phyloP scores from a whole-genome alignment of 2,329 filamentous ascomycete species.

The Cordyceps javanica region DNA sequence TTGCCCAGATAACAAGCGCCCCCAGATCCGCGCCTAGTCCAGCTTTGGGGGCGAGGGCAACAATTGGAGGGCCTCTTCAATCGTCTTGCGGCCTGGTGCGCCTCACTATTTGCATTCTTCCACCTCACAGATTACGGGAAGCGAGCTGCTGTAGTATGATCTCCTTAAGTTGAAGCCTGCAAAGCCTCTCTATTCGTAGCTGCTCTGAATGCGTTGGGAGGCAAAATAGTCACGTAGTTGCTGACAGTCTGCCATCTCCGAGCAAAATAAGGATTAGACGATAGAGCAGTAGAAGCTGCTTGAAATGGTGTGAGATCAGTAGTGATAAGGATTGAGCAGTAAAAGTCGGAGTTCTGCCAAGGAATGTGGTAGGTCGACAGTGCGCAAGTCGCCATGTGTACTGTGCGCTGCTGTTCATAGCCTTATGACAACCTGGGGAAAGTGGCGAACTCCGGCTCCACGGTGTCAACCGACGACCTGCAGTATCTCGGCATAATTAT shows the following conservation, averaged over 20 bases:
- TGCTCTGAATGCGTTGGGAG: too few relatives aligned
- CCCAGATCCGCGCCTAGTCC: neutral
- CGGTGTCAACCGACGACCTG: neutral
- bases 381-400: neutral
- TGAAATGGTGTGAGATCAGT: too few relatives aligned
- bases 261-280: too few relatives aligned
- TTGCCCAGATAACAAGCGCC: too few relatives aligned
- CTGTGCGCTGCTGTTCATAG: neutral
- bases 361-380: neutral
- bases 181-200: too few relatives aligned
- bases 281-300: too few relatives aligned
- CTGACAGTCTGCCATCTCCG: neutral
- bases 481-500: neutral
- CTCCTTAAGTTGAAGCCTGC: too few relatives aligned
- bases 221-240: too few relatives aligned
- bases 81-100: neutral
- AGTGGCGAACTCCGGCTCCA: conserved; percentile 13
- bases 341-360: neutral
- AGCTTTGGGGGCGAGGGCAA: neutral
- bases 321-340: too few relatives aligned
- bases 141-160: neutral
- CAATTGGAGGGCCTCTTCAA: neutral
- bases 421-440: neutral
- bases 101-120: too few relatives aligned
- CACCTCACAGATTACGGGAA: neutral